phyloP scores from a whole-genome alignment of 2,329 filamentous ascomycete species.

The Epichloe baconii region DNA sequence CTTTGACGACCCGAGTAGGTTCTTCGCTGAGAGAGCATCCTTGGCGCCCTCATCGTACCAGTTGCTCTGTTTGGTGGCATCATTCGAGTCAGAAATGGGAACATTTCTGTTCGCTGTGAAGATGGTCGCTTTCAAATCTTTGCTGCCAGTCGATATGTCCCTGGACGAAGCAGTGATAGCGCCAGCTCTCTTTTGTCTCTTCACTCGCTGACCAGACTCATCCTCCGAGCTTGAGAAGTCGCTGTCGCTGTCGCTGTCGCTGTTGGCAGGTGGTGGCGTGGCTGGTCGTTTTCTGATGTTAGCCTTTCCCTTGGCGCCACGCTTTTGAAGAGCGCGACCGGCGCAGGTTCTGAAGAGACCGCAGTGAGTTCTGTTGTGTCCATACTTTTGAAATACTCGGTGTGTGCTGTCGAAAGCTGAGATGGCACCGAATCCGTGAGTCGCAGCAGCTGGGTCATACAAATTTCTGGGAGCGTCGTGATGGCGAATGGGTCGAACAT shows the following conservation, averaged over 20 bases:
- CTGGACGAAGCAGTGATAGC: constrained; percentile 53
- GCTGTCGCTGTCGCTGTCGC: constrained; percentile 39
- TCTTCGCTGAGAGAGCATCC: constrained; percentile 34
- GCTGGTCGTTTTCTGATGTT: constrained; percentile 70
- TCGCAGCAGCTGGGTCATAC: not conserved
- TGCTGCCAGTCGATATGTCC: constrained; percentile 20
- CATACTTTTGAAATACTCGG: not conserved
- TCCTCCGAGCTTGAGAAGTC: constrained; percentile 61
- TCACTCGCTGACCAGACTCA: constrained; percentile 62
- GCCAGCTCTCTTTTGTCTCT: constrained; percentile 59
- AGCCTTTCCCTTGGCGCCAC: constrained; percentile 60
- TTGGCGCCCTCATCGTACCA: constrained; percentile 71
- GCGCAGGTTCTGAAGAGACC: constrained; percentile 16
- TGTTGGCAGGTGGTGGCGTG: constrained; percentile 58
- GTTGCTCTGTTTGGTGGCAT: constrained; percentile 79
- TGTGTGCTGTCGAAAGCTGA: not conserved
- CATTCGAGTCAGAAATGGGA: constrained; percentile 56
- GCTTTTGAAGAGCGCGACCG: constrained; percentile 74
- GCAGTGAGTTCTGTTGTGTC: not conserved
- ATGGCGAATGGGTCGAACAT: not conserved
- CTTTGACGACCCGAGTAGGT: constrained; percentile 45
- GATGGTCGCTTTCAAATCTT: constrained; percentile 36
- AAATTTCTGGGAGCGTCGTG: not conserved
- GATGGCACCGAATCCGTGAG: not conserved
- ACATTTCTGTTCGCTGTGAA: constrained; percentile 49